Evolutionary conservation across 345 rosid genomes (phyloP).

Genomic region (Rubroshorea leprosula): DNA sequence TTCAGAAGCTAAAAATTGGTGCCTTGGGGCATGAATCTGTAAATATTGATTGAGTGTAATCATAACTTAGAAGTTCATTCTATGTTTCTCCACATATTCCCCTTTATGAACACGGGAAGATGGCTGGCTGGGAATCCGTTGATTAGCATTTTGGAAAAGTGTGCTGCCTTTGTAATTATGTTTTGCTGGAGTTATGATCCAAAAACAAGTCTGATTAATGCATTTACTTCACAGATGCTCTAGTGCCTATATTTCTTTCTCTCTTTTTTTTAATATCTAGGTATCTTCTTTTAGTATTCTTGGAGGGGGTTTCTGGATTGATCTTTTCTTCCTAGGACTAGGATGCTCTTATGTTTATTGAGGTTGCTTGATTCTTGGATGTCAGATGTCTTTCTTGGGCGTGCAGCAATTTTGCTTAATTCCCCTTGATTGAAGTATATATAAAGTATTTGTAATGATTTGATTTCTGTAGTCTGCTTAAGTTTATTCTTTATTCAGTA

Average conservation of each 20-base stretch:
- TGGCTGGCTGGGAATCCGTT: neutral
- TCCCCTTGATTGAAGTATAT: too few species aligned
- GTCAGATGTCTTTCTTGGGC: too few species aligned
- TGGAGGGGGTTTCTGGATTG: neutral
- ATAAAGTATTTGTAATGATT: too few species aligned
- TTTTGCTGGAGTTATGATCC: neutral
- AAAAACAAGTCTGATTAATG: too few species aligned
- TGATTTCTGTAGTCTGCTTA: too few species aligned
- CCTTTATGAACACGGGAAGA: neutral
- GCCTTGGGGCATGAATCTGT: neutral
- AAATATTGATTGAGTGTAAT: neutral
- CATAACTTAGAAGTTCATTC: neutral
- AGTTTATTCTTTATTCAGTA: too few species aligned
- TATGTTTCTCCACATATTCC: too few species aligned
- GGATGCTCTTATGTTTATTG: neutral
- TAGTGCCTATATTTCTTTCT: too few species aligned
- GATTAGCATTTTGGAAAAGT: neutral
- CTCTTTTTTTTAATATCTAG: neutral
- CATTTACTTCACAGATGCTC: too few species aligned
- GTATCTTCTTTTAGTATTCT: neutral
- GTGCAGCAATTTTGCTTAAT: too few species aligned
- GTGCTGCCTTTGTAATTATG: neutral
- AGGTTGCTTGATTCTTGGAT: neutral
- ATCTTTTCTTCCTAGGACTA: too few species aligned
- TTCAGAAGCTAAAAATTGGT: too few species aligned